Base-by-base conservation (phyloP, 2,329 filamentous ascomycete genomes). In the Sphaerulina musiva region DNA sequence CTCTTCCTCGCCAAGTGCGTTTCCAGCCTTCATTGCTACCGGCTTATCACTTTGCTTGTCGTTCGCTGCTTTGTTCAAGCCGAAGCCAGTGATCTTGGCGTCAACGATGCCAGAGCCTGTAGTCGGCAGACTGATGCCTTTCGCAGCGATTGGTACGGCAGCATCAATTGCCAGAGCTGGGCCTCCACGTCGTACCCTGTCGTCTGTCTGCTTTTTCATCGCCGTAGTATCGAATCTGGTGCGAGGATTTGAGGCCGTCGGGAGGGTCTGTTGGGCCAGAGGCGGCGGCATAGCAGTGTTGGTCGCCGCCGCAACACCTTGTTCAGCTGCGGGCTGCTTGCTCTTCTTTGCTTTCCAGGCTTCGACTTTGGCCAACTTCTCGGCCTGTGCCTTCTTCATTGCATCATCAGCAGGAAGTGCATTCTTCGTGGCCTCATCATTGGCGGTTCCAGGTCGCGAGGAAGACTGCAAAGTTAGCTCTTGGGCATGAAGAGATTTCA, bases 1-100 rank as follows among this genome's bases (percentile, higher is more conserved):
- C 65, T 95, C 89, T 64, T 96, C 92, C 66, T 96, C 92, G 57
- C 87, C 91, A 63, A 96, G 84, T 63, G 90, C 84, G 20, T 95
- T 76, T 57, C 87, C 89, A 14, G 60, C 46, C 62, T 85, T 85
- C 67, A 89, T 89, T 17, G 81, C 76, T 3, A 81, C 76, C 3
- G 80, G 70, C 65, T 87, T 89, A n/a, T 65, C 59, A 23, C 56
- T 48, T 14, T 54, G 85, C 20, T 70, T 71, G 50, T 89, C 89
- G 46, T 75, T 72, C 48, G 77, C 77, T 41, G 80, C 74, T 68
- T 89, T 93, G 54, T 80, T 79, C 44, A 97, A 83, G 2, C 90
- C 92, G 66, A 97, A 97, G 32, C 85, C 85, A 68, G 87, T 86
- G 46, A 95, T 80, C 66, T 91, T 91, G 47, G 81, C 79, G 63